These are phyloP conservation scores for Lomentospora prolificans DNA, from an alignment of 2,329 filamentous ascomycete genomes.

Conservation along the genomic window DNA sequence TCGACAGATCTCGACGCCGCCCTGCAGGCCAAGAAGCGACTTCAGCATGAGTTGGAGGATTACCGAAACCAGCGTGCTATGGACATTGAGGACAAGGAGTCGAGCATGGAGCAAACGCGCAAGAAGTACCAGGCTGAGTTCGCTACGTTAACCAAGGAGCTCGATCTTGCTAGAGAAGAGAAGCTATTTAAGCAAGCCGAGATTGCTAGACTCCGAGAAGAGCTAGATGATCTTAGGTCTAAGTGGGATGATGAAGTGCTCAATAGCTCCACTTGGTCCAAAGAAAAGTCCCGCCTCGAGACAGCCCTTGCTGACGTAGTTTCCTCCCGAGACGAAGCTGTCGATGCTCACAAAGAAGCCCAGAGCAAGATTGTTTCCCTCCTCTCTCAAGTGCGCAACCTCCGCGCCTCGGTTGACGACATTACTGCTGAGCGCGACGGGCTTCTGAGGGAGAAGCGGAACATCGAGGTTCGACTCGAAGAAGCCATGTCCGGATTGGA, in stretches of 20 bases:
- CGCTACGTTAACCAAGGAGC: slow-evolving; percentile 77
- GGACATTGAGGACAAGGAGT: slow-evolving; percentile 94
- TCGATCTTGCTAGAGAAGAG: slow-evolving; percentile 88
- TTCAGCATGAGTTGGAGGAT: slow-evolving; percentile 95
- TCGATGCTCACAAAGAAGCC: slow-evolving; percentile 86
- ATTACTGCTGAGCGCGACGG: slow-evolving; percentile 75
- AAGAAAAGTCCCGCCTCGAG: slow-evolving; percentile 90
- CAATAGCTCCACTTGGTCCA: slow-evolving; percentile 96
- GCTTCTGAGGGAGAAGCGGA: slow-evolving; percentile 80
- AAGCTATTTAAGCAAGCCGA: slow-evolving; percentile 77
- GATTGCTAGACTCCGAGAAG: slow-evolving; percentile 81
- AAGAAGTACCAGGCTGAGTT: slow-evolving; percentile 97
- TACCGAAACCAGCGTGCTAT: slow-evolving; percentile 92
- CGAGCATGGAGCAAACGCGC: slow-evolving; percentile 89
- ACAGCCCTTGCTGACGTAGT: slow-evolving; percentile 81
- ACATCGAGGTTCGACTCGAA: slow-evolving; percentile 71
- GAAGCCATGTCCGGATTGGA: slow-evolving; percentile 86
- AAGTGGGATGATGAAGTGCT: slow-evolving; percentile 99
- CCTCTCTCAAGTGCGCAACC: slow-evolving; percentile 75
- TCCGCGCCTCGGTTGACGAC: slow-evolving; percentile 80
- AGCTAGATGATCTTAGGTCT: slow-evolving; percentile 84
- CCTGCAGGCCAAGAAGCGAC: slow-evolving; percentile 80
- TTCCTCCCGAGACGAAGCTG: slow-evolving; percentile 86
- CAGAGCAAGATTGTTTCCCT: slow-evolving; percentile 87
- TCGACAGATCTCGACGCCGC: slow-evolving; percentile 81